Conservation (phyloP, 1,139 yeast species). For the Pichia sp. region DNA sequence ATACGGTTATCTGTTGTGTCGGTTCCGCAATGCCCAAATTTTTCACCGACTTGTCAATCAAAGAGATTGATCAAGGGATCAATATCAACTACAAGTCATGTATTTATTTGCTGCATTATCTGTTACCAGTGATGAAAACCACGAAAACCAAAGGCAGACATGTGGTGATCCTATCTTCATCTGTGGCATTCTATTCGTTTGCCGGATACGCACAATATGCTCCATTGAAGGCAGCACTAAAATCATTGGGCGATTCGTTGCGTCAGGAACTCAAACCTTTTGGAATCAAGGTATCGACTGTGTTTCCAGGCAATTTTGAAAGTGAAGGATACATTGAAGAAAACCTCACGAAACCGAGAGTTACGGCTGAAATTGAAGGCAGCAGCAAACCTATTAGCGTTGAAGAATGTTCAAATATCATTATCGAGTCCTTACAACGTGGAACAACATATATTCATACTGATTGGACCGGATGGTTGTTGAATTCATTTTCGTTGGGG, state of each 20-base stretch:
- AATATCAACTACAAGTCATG: slow-evolving; percentile 68
- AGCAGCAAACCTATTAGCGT: slow-evolving; percentile 65
- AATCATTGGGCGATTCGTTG: slow-evolving; percentile 63
- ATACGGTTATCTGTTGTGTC: slow-evolving; percentile 76
- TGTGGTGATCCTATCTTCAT: slow-evolving; percentile 71
- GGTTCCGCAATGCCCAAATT: slow-evolving; percentile 80
- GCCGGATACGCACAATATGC: slow-evolving; percentile 90
- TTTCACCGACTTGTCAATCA: slow-evolving; percentile 55
- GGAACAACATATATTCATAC: slow-evolving; percentile 78
- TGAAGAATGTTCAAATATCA: slow-evolving; percentile 54
- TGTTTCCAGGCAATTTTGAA: slow-evolving; percentile 83
- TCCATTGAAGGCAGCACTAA: slow-evolving; percentile 78
- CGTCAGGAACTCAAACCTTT: slow-evolving; percentile 75
- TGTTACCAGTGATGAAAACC: slow-evolving; percentile 36
- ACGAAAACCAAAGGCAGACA: slow-evolving; percentile 34
- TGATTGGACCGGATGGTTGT: slow-evolving; percentile 78
- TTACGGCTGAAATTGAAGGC: slow-evolving; percentile 81
- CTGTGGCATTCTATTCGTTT: slow-evolving; percentile 75
- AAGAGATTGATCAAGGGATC: slow-evolving; percentile 55
- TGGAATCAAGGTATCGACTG: slow-evolving; percentile 50
- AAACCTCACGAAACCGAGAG: slow-evolving; percentile 75
- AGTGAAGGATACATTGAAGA: slow-evolving; percentile 86
- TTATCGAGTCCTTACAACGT: slow-evolving; percentile 45
- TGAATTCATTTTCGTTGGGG: slow-evolving; percentile 65
- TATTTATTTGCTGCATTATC: slow-evolving; percentile 58